phyloP scores from a whole-genome alignment of 2,329 filamentous ascomycete genomes.

The Paracorniculantispora psalliotae region DNA sequence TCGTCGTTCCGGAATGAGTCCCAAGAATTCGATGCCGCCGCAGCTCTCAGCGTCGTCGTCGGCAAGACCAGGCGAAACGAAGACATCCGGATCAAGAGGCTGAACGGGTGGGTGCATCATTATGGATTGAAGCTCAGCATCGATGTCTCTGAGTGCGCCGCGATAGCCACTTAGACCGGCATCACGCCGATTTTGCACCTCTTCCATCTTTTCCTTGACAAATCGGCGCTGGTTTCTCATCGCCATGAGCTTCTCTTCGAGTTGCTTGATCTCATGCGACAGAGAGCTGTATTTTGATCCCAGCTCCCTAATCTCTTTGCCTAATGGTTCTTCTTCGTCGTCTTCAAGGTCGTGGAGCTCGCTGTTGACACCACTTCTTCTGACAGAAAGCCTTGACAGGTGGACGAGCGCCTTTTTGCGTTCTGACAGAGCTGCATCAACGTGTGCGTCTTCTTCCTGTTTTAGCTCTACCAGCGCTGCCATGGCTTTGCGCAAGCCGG shows the following conservation, averaged over 20 bases:
- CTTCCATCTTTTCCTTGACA: constrained; percentile 55
- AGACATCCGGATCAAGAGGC: constrained; percentile 45
- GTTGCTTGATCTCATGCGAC: constrained; percentile 57
- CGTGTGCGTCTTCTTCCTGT: constrained; percentile 58
- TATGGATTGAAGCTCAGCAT: constrained; percentile 56
- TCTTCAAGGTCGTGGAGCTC: constrained; percentile 52
- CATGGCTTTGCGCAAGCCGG: constrained; percentile 60
- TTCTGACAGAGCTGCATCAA: constrained; percentile 52
- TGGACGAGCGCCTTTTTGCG: constrained; percentile 54
- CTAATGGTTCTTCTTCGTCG: constrained; percentile 53
- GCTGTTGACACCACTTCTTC: constrained; percentile 43
- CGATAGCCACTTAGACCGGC: constrained; percentile 68
- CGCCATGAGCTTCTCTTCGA: constrained; percentile 59
- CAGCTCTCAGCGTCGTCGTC: constrained; percentile 18
- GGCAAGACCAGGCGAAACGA: constrained; percentile 3
- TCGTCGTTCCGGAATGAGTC: constrained; percentile 57
- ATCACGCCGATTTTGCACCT: constrained; percentile 61
- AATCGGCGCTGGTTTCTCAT: constrained; percentile 57
- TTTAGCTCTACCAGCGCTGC: constrained; percentile 61
- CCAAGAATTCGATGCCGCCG: constrained; percentile 50
- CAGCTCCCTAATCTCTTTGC: constrained; percentile 56
- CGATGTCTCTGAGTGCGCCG: constrained; percentile 60
- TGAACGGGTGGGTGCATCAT: constrained; percentile 52
- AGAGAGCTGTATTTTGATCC: constrained; percentile 49
- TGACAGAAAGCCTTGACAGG: constrained; percentile 47